phyloP scores from a whole-genome alignment of 1,284 basidiomycete species.

The Grifola frondosa region DNA sequence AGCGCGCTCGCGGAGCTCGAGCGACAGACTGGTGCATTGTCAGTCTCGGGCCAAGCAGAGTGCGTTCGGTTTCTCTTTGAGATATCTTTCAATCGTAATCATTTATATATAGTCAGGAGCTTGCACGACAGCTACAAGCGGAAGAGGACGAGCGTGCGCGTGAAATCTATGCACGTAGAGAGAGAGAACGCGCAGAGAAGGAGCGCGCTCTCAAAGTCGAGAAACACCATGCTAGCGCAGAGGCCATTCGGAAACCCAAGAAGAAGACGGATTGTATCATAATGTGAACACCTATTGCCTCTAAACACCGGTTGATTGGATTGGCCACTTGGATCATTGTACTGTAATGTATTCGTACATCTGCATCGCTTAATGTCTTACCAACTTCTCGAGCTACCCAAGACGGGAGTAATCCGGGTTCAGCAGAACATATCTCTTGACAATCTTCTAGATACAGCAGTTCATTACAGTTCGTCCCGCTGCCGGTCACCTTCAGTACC shows the following conservation, averaged over 20 bases:
- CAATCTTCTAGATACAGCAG: no score
- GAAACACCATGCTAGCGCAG: constrained; percentile 9
- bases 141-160: constrained; percentile 64
- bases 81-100: not conserved
- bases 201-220: constrained; percentile 31
- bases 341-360: no score
- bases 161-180: constrained; percentile 38
- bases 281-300: no score
- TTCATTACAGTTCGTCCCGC: no score
- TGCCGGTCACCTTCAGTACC: no score
- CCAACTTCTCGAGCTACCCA: no score
- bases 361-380: no score
- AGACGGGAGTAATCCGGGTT: no score
- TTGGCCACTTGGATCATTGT: no score
- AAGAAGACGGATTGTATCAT: constrained; percentile 62
- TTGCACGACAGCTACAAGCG: constrained; percentile 71
- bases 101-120: constrained; percentile 43
- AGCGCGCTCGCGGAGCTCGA: constrained; percentile 43
- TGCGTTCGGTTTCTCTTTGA: constrained; percentile 34
- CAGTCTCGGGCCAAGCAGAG: constrained; percentile 51
- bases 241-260: constrained; percentile 28
- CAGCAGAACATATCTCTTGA: no score
- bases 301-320: no score
- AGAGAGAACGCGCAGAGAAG: constrained; percentile 33
- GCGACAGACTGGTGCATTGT: constrained; percentile 28